Evolutionary conservation across 1,284 basidiomycete species (phyloP).

Genomic region (Bondarzewia mesenterica): DNA sequence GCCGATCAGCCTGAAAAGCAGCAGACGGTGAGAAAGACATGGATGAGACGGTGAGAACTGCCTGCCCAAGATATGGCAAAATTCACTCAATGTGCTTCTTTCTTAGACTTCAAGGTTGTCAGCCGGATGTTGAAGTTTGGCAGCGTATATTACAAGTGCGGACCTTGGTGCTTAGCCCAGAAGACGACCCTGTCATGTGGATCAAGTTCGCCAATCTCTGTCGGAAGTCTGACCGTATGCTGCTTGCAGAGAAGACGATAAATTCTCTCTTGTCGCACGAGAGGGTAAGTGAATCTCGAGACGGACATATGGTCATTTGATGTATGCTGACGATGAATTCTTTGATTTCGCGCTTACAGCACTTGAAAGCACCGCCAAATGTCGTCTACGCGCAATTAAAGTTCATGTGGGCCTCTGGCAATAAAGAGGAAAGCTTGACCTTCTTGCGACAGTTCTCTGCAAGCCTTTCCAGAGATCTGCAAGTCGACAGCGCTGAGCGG

Average conservation of each 20-base stretch:
- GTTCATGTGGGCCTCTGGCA: constrained; percentile 91
- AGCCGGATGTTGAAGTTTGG: constrained; percentile 99
- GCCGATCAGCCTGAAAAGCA: constrained; percentile 93
- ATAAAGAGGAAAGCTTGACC: constrained; percentile 71
- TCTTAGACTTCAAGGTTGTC: constrained; percentile 84
- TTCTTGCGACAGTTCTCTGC: constrained; percentile 85
- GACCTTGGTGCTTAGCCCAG: constrained; percentile 88
- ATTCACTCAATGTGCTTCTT: constrained; percentile 3
- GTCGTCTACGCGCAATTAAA: constrained; percentile 98
- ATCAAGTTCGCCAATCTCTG: constrained; percentile 90
- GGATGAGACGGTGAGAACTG: constrained; percentile 76
- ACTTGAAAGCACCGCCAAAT: constrained; percentile 82
- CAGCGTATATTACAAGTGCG: constrained; percentile 96
- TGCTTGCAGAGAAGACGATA: constrained; percentile 94
- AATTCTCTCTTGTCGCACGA: constrained; percentile 79
- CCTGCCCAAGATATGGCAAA: not conserved
- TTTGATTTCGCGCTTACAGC: constrained; percentile 23
- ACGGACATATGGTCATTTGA: not conserved
- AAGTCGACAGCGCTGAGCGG: constrained; percentile 40
- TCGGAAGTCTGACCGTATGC: constrained; percentile 79
- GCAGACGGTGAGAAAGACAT: constrained; percentile 80
- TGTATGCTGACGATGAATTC: constrained; percentile 2
- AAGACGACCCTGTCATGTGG: constrained; percentile 97
- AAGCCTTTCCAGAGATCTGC: constrained; percentile 73
- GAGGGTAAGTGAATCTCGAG: constrained; percentile 30